Base-by-base conservation (phyloP, 2,329 filamentous ascomycete genomes). In the Aspergillus neotritici region DNA sequence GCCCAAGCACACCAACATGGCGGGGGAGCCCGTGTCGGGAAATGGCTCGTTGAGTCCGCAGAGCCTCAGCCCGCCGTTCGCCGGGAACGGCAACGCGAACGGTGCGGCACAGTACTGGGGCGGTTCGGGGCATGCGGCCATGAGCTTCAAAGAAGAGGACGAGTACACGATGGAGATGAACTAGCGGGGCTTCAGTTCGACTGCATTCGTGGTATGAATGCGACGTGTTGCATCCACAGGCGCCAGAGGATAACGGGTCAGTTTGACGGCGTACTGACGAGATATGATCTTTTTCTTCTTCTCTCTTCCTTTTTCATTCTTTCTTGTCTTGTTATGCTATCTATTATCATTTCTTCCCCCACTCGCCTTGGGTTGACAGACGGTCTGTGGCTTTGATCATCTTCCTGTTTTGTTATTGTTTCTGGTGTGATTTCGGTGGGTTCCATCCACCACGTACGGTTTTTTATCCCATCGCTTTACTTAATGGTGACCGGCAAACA, bases 121-220 rank as follows among this genome's bases (percentile, higher is more conserved):
- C 58, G 69, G 58, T 47, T 68, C 66, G 16, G 70, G 70, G 13
- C 69, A 72, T 46, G 78, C 82, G 34, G 75, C 74, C 16, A 74
- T 87, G 60, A 83, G 84, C 63, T 87, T 96, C 70, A 95, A 95
- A 67, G 90, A 95, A 65, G 90, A 96, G 68, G 90, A 96, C 56
- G 90, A 95, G 69, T 94, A 86, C 60, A 82, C 81, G 60, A 94
- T 94, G 86, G 87, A 93, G 49, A 68, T 74, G 63, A 68, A 62
- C 40, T 67, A 55, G 21, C 21, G 6, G 6, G 21, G 21, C 21
- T 25, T 25, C 21, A 25, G 21, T 25, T 25, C 21, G 29, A 31
- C 33, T 25, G 21, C 21, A 25, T 25, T 25, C 21, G 21, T 25
- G 21, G 21, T 25, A 25, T 9, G 12, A 32, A 50, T 37, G 46